phyloP scores from a whole-genome alignment of 768 basidiomycete genomes.

The Xanthoconium purpureum region DNA sequence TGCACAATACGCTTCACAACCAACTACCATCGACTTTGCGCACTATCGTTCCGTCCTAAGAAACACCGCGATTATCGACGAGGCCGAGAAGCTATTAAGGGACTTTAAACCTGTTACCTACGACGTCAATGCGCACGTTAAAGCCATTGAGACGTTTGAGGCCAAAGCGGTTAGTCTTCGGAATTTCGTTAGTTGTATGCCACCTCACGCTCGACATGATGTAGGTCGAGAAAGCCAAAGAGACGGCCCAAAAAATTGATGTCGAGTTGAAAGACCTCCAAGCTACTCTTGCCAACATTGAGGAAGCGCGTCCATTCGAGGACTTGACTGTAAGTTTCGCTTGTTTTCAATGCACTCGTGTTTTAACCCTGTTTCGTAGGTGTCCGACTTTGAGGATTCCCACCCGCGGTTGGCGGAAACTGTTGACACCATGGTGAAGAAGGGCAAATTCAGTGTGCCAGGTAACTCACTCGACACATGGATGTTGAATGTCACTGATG shows the following conservation, averaged over 20 bases:
- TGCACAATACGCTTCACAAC: conserved; percentile 59
- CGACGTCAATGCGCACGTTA: conserved; percentile 84
- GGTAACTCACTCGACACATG: conserved; percentile 42
- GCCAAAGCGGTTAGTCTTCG: conserved; percentile 77
- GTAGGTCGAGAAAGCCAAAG: conserved; percentile 84
- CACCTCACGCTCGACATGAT: not conserved
- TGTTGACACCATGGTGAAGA: conserved; percentile 92
- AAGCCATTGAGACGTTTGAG: conserved; percentile 96
- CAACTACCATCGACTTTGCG: conserved; percentile 83
- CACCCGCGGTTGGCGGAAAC: conserved; percentile 90
- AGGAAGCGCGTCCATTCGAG: conserved; percentile 96
- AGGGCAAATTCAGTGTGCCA: conserved; percentile 98
- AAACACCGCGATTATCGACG: conserved; percentile 89
- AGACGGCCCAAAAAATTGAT: conserved; percentile 87
- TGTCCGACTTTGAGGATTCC: conserved; percentile 86
- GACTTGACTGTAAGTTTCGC: conserved; percentile 79
- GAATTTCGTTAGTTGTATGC: not conserved
- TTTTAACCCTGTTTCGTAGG: conserved; percentile 40
- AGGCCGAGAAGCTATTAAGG: conserved; percentile 85
- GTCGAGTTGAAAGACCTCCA: conserved; percentile 88
- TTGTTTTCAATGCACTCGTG: not conserved
- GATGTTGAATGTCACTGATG: not conserved
- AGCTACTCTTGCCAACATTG: conserved; percentile 92
- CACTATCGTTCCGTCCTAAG: conserved; percentile 91
- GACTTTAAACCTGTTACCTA: conserved; percentile 95